Evolutionary conservation across 345 rosid genomes (phyloP), one percentile per base, ranked within the genome.

Genomic region (Rhizophora mangle): DNA sequence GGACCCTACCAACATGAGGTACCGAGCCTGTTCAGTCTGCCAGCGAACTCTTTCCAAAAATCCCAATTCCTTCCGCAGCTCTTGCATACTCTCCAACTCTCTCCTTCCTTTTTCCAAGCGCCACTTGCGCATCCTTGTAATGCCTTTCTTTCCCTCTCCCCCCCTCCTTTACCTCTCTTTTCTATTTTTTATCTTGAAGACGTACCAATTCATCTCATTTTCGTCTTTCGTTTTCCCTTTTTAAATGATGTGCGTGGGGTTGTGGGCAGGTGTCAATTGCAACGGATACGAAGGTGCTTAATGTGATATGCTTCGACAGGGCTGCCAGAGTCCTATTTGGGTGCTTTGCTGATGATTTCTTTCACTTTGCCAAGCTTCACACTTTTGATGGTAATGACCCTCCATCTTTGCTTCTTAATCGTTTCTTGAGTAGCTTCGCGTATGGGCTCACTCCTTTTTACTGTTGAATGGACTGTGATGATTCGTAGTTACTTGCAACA

Each of bases 321-420:
- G 88, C 81, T 58, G 95, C 95, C 95, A 83, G 79, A 80, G 81
- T 86, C 70, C 71, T 92, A 70, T 85, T 85, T 92, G 98, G 95
- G 52, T 90, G 95, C 72, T 85, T 90, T 73, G 96, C 96, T 29
- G 89, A 83, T 67, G 83, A 90, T 62, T 88, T 90, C 69, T 84
- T 88, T 64, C 73, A 85, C 61, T 92, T 92, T 59, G 79, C 88
- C 56, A 83, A 78, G 58, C 73, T 80, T 69, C 89, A 92, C 59
- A 93, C 92, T 56, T 74, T 65, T 67, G 82, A 96, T 15, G 86
- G 98, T 89, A 83, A 32, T 64, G 5, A 16, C 27, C 9, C 6
- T 13, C 18, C 30, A 6, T 24, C 46, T 18, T 30, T 1, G 24
- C 51, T 24, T 8, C 47, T 56, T 55, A 32, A 0, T 13, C 6